Percentiles rank a stretch among this genome's conserved stretches.
These are phyloP conservation scores for Zopfia rhizophila DNA, from an alignment of 2,329 filamentous ascomycete species.

Conservation along the genomic window DNA sequence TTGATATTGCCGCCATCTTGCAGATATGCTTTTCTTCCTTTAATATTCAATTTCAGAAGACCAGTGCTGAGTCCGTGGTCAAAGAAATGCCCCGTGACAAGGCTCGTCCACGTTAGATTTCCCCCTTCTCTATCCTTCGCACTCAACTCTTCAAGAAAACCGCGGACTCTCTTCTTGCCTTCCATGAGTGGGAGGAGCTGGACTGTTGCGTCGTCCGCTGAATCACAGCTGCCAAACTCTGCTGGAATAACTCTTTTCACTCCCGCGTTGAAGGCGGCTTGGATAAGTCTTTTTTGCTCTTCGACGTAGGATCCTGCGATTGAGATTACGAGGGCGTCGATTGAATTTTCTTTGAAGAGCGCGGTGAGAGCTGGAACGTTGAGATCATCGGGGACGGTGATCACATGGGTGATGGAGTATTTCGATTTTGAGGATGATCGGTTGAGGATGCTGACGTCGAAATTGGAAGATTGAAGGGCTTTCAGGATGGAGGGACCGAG, in stretches of 20 bases:
- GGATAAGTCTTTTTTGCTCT: constrained; percentile 63
- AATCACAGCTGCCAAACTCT: constrained; percentile 65
- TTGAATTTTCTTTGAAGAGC: constrained; percentile 57
- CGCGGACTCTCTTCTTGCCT: constrained; percentile 57
- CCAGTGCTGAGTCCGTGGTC: constrained; percentile 65
- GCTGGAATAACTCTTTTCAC: constrained; percentile 71
- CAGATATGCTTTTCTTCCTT: constrained; percentile 62
- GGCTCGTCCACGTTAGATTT: constrained; percentile 68
- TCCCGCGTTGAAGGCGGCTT: constrained; percentile 67
- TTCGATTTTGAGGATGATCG: constrained; percentile 47
- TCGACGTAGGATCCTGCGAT: constrained; percentile 58
- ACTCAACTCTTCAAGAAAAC: constrained; percentile 61
- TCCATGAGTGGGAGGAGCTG: constrained; percentile 64
- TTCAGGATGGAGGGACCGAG: constrained; percentile 46
- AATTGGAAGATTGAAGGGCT: constrained; percentile 40
- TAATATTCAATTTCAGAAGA: constrained; percentile 65
- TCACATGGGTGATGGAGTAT: constrained; percentile 56
- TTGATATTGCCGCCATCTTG: constrained; percentile 67
- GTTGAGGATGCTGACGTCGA: constrained; percentile 47
- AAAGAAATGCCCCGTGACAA: constrained; percentile 70
- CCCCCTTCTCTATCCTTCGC: constrained; percentile 48
- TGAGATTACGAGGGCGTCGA: constrained; percentile 62
- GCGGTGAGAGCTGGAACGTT: constrained; percentile 42
- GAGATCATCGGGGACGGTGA: constrained; percentile 52
- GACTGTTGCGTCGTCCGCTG: constrained; percentile 51